Percentiles rank a stretch among this genome's conserved stretches.
phyloP scores from a whole-genome alignment of 108 stramenopile species.

The Craspedostauros australis region DNA sequence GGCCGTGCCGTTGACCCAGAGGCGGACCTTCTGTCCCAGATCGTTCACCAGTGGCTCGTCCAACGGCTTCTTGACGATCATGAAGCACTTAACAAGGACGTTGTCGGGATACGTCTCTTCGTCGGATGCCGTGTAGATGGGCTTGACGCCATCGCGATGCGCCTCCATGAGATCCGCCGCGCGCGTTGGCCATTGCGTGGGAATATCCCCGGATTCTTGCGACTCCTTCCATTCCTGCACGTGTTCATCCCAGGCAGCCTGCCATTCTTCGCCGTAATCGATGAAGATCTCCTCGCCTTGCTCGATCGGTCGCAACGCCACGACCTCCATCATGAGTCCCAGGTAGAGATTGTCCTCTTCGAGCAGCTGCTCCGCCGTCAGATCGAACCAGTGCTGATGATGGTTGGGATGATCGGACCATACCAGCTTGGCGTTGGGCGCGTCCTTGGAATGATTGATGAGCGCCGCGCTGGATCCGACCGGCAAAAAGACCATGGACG shows the following conservation, averaged over 20 bases:
- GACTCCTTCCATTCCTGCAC: constrained; percentile 21
- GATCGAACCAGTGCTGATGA: constrained; percentile 39
- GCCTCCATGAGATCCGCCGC: constrained; percentile 35
- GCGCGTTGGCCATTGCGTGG: constrained; percentile 20
- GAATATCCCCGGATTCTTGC: constrained; percentile 34
- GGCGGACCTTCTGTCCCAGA: constrained; percentile 19
- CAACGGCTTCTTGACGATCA: constrained; percentile 26
- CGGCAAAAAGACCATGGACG: constrained; percentile 51
- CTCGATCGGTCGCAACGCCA: constrained; percentile 59
- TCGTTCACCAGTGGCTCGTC: constrained; percentile 16
- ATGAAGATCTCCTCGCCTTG: constrained; percentile 58
- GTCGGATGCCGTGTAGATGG: constrained; percentile 10
- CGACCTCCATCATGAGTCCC: constrained; percentile 71
- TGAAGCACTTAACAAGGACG: constrained; percentile 34
- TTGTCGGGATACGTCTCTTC: constrained; percentile 29
- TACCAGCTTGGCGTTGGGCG: constrained; percentile 64
- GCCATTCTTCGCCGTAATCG: constrained; percentile 77
- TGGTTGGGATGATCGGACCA: constrained; percentile 63
- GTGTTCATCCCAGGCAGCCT: constrained; percentile 63
- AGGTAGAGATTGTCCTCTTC: constrained; percentile 31
- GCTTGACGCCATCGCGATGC: constrained; percentile 16
- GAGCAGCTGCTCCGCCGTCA: constrained; percentile 37
- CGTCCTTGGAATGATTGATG: constrained; percentile 67
- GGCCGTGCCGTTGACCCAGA: constrained; percentile 13
- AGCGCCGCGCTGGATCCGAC: constrained; percentile 50